phyloP scores from a whole-genome alignment of 2,329 filamentous ascomycete species.

The Pseudohalonectria lignicola region DNA sequence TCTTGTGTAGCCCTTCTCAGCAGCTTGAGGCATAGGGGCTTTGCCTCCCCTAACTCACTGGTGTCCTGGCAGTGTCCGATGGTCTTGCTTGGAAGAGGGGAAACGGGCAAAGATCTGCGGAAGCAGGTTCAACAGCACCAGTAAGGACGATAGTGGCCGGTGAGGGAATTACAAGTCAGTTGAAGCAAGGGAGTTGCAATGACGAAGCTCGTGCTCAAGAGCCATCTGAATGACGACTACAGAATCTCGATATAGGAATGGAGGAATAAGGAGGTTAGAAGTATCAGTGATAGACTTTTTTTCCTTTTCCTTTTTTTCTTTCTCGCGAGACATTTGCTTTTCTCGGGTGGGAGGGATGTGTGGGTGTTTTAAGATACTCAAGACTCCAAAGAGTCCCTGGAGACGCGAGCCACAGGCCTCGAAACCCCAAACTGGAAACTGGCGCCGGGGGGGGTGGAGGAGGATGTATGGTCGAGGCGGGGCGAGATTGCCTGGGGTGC shows the following conservation, averaged over 20 bases:
- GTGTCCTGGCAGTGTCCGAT: too few relatives aligned
- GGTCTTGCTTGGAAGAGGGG: too few relatives aligned
- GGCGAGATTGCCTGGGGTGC: not conserved
- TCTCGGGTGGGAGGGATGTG: not conserved
- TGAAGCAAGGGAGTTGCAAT: too few relatives aligned
- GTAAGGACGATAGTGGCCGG: not conserved
- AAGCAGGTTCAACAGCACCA: too few relatives aligned
- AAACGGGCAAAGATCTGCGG: too few relatives aligned
- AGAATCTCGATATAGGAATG: not conserved
- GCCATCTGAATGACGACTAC: too few relatives aligned
- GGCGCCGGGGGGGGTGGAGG: not conserved
- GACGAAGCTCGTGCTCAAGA: too few relatives aligned
- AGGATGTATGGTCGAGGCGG: not conserved
- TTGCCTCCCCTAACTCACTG: too few relatives aligned
- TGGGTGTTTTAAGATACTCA: not conserved
- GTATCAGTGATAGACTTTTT: not conserved
- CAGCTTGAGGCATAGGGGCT: too few relatives aligned
- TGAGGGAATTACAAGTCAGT: not conserved
- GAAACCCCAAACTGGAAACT: not conserved
- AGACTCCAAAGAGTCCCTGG: not conserved
- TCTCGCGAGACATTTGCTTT: not conserved
- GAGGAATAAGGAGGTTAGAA: not conserved
- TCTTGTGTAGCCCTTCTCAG: too few relatives aligned
- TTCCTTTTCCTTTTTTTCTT: not conserved
- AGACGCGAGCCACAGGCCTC: not conserved